Evolutionary conservation across 805 yeast genomes (phyloP).

Genomic region (Cyberlindnera suaveolens): DNA sequence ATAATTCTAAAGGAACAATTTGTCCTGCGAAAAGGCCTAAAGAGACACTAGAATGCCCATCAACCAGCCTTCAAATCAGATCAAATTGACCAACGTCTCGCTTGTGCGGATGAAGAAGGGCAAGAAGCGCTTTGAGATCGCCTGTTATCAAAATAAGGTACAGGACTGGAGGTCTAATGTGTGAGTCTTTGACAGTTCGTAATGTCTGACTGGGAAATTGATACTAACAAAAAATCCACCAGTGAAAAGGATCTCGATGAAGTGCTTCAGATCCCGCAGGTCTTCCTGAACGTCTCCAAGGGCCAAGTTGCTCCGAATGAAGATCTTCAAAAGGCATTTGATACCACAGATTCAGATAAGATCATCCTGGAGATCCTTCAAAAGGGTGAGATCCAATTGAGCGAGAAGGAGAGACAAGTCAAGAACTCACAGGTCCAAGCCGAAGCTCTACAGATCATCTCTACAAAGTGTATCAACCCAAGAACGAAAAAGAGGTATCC

Average conservation of each 20-base stretch:
- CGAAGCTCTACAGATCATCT: constrained; percentile 75
- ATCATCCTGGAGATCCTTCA: constrained; percentile 77
- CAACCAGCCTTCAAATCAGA: constrained; percentile 85
- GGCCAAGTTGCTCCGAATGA: constrained; percentile 90
- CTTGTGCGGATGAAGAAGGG: constrained; percentile 87
- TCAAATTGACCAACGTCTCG: constrained; percentile 89
- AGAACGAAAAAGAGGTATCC: constrained; percentile 86
- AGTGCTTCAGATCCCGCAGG: constrained; percentile 93
- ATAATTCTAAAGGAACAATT: neutral
- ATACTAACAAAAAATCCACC: constrained; percentile 10
- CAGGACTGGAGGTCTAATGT: constrained; percentile 88
- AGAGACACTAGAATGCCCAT: constrained; percentile 40
- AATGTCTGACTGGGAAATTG: too few relatives aligned
- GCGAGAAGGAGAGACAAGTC: constrained; percentile 85
- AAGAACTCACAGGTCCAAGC: constrained; percentile 68
- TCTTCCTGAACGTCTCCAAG: constrained; percentile 86
- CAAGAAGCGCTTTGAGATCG: constrained; percentile 87
- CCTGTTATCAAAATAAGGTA: constrained; percentile 94
- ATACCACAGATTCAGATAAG: constrained; percentile 64
- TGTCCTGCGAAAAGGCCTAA: neutral
- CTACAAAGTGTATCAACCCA: constrained; percentile 91
- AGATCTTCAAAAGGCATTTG: constrained; percentile 69
- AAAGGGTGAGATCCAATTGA: constrained; percentile 91
- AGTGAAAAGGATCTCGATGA: constrained; percentile 88
- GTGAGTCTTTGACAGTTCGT: constrained; percentile 2